Conservation (phyloP, 140 eudicot genomes). For the Flaveria floridana region DNA sequence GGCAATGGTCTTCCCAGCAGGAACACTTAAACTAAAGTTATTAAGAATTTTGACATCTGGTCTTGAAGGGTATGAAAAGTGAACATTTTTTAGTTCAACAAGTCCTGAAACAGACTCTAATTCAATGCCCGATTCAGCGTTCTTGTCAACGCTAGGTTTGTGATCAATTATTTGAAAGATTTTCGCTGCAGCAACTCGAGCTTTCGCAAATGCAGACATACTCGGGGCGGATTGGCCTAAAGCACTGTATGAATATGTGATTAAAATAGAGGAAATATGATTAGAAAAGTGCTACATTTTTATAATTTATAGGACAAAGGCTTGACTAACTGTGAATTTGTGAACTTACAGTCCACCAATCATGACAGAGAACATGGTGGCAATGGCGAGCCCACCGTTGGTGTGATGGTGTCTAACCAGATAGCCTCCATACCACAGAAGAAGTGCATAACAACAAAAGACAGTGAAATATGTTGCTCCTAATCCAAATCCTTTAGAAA, state of each 20-base stretch:
- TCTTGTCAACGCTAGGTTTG: slow-evolving; percentile 65
- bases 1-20: slow-evolving; percentile 90
- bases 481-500: slow-evolving; percentile 85
- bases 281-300: neutral
- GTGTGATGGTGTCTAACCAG: slow-evolving; percentile 81
- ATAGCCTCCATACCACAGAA: slow-evolving; percentile 90
- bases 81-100: slow-evolving; percentile 65
- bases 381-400: slow-evolving; percentile 89
- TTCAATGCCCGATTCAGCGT: slow-evolving; percentile 57
- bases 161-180: slow-evolving; percentile 71
- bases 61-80: slow-evolving; percentile 84
- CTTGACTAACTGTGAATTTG: neutral
- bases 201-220: slow-evolving; percentile 94
- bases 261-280: neutral
- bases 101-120: slow-evolving; percentile 65
- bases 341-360: slow-evolving; percentile 87
- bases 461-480: slow-evolving; percentile 89
- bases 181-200: slow-evolving; percentile 89
- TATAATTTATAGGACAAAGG: neutral
- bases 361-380: slow-evolving; percentile 93
- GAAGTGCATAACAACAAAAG: slow-evolving; percentile 84
- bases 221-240: slow-evolving; percentile 89
- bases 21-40: slow-evolving; percentile 60
- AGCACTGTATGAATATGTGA: slow-evolving; percentile 43
- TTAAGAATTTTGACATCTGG: slow-evolving; percentile 67